These are phyloP conservation scores for Puccinia horiana DNA, from an alignment of 1,284 basidiomycete species.

Conservation along the genomic window DNA sequence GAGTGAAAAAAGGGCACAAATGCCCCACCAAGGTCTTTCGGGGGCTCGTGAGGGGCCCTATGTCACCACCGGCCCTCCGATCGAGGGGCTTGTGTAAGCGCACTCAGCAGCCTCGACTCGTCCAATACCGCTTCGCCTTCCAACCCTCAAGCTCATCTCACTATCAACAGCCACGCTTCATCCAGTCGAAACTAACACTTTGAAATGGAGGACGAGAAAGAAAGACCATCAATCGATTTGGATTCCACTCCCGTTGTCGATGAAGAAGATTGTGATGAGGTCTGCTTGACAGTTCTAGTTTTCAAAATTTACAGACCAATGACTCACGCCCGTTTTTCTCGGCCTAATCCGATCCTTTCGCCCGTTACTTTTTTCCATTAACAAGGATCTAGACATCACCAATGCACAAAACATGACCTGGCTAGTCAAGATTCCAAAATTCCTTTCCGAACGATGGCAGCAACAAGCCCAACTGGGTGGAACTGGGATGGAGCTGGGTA, in stretches of 20 bases:
- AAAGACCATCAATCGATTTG: slow-evolving; percentile 29
- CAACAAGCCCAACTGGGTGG: slow-evolving; percentile 28
- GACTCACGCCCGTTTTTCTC: neutral
- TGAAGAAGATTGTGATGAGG: slow-evolving; percentile 49
- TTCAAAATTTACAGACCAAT: neutral
- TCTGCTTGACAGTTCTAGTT: slow-evolving; percentile 3
- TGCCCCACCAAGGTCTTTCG: no score
- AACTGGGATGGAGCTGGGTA: slow-evolving; percentile 4
- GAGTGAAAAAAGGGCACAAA: no score
- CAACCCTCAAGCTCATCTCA: neutral
- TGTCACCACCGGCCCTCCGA: no score
- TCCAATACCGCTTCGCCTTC: neutral
- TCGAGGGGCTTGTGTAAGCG: no score
- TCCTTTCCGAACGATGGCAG: slow-evolving; percentile 47
- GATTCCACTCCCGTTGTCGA: slow-evolving; percentile 38
- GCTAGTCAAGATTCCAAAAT: slow-evolving; percentile 49
- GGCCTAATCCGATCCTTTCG: neutral
- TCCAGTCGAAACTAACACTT: neutral
- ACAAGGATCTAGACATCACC: slow-evolving; percentile 38
- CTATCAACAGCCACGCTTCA: neutral
- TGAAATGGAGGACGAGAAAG: slow-evolving; percentile 46
- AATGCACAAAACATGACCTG: slow-evolving; percentile 8
- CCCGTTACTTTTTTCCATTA: neutral
- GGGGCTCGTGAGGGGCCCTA: no score
- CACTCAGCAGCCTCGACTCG: no score